Conservation (phyloP, 352 stramenopile species). For the Phytophthora melonis region DNA sequence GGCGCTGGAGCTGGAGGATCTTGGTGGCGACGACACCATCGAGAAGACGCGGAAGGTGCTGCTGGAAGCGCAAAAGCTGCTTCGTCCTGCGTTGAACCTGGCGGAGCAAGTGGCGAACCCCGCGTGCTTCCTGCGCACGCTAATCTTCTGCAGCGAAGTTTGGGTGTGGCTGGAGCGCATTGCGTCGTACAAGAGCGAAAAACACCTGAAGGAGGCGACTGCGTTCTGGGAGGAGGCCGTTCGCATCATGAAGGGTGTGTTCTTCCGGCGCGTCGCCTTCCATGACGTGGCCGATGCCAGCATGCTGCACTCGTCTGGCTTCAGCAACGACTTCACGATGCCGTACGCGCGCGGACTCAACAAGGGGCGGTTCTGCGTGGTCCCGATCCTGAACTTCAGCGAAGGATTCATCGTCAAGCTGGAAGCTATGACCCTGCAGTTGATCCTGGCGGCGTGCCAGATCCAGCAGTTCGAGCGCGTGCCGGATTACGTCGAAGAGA, state of each 20-base stretch:
- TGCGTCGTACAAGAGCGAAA: slow-evolving; percentile 80
- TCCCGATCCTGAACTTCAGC: slow-evolving; percentile 88
- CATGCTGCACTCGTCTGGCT: slow-evolving; percentile 39
- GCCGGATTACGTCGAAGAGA: slow-evolving; percentile 78
- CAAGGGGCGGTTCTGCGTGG: slow-evolving; percentile 67
- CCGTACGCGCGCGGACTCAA: slow-evolving; percentile 31
- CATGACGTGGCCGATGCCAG: slow-evolving; percentile 50
- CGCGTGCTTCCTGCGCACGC: slow-evolving; percentile 58
- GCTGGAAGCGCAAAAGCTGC: slow-evolving; percentile 70
- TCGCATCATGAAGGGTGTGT: slow-evolving; percentile 78
- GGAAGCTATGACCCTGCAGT: slow-evolving; percentile 70
- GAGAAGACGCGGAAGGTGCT: slow-evolving; percentile 71
- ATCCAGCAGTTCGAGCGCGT: slow-evolving; percentile 83
- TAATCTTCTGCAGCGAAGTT: slow-evolving; percentile 74
- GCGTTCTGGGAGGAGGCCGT: slow-evolving; percentile 87
- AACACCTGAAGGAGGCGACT: slow-evolving; percentile 76
- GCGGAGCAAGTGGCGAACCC: slow-evolving; percentile 75
- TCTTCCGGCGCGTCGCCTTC: slow-evolving; percentile 81
- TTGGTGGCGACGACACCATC: slow-evolving; percentile 58
- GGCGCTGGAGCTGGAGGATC: slow-evolving; percentile 31
- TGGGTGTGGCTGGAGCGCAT: slow-evolving; percentile 85
- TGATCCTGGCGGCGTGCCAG: slow-evolving; percentile 80
- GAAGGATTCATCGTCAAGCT: slow-evolving; percentile 77
- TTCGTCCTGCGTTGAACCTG: slow-evolving; percentile 69
- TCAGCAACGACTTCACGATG: slow-evolving; percentile 42